Percentiles rank a stretch among this genome's conserved stretches.
Conservation (phyloP, 371 early-diverging fungal species). For the Mortierella sp. region DNA sequence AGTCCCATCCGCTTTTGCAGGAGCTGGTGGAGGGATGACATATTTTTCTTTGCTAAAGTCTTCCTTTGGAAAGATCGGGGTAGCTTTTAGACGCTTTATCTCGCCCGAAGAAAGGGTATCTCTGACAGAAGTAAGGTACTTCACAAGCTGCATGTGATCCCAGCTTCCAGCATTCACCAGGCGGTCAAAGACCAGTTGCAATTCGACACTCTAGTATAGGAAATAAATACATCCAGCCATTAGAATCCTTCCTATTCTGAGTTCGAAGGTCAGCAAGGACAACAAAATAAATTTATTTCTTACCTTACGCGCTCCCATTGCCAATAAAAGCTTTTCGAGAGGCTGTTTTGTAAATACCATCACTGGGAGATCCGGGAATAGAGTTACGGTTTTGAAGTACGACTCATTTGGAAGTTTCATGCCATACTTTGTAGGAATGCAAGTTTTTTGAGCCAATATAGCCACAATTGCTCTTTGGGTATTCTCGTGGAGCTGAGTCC, state of each 20-base stretch:
- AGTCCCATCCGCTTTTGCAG: slow-evolving; percentile 35
- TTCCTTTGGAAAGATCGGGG: slow-evolving; percentile 79
- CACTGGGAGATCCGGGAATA: slow-evolving; percentile 88
- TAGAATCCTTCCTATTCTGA: not conserved
- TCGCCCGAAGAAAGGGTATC: slow-evolving; percentile 74
- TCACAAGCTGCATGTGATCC: slow-evolving; percentile 89
- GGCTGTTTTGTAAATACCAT: slow-evolving; percentile 68
- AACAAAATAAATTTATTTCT: not conserved
- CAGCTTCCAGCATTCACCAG: slow-evolving; percentile 85
- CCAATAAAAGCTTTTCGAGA: slow-evolving; percentile 70
- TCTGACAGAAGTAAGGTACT: slow-evolving; percentile 82
- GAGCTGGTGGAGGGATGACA: slow-evolving; percentile 26
- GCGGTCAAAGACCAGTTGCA: slow-evolving; percentile 89
- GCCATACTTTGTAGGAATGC: slow-evolving; percentile 83
- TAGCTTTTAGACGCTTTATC: slow-evolving; percentile 69
- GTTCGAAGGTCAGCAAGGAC: not conserved
- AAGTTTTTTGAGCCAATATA: slow-evolving; percentile 63
- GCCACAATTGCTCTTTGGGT: slow-evolving; percentile 63
- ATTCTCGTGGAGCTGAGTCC: slow-evolving; percentile 56
- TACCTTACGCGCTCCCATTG: slow-evolving; percentile 88
- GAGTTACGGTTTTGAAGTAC: slow-evolving; percentile 84
- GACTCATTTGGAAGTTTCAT: slow-evolving; percentile 76
- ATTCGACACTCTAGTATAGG: slow-evolving; percentile 78
- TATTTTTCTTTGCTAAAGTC: slow-evolving; percentile 35
- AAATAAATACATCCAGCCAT: not conserved